Evolutionary conservation across 495 filamentous ascomycete genomes (phyloP).

Genomic region (Aspergillus coremiiformis): DNA sequence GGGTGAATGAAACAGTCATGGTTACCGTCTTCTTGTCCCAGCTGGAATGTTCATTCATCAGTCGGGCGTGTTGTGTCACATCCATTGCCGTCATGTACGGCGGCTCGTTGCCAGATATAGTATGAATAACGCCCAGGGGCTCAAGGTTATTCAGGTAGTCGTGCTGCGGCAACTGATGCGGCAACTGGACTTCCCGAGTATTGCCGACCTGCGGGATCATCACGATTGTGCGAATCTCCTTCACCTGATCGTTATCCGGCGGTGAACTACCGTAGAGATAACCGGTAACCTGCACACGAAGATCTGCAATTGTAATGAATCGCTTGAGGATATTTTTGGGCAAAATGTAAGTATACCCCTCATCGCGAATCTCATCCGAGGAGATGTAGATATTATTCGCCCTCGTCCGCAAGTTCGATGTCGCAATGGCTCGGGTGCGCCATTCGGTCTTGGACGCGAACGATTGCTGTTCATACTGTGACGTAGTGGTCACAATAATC

Average conservation of each 20-base stretch:
- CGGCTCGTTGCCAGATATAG: constrained; percentile 86
- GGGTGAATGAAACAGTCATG: constrained; percentile 95
- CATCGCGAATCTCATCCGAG: constrained; percentile 78
- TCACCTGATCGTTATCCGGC: constrained; percentile 90
- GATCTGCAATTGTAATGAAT: constrained; percentile 96
- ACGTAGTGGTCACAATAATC: constrained; percentile 96
- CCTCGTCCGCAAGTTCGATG: constrained; percentile 88
- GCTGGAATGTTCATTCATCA: constrained; percentile 72
- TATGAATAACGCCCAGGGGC: constrained; percentile 93
- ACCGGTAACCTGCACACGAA: constrained; percentile 91
- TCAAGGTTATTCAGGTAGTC: constrained; percentile 83
- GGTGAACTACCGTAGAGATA: constrained; percentile 94
- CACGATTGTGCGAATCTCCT: constrained; percentile 92
- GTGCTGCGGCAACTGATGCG: constrained; percentile 88
- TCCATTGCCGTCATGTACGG: constrained; percentile 93
- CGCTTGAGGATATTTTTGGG: constrained; percentile 98
- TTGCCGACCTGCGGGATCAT: constrained; percentile 97
- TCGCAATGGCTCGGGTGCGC: constrained; percentile 94
- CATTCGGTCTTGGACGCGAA: constrained; percentile 99
- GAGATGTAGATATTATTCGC: constrained; percentile 99
- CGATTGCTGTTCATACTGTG: constrained; percentile 91
- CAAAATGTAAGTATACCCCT: constrained; percentile 91
- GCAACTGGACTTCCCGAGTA: constrained; percentile 82
- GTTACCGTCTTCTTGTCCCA: constrained; percentile 97
- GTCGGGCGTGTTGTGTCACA: constrained; percentile 83